Percentiles rank a stretch among this genome's conserved stretches.
Conservation (phyloP, 306 rosid genomes). For the Castanea mollissima region DNA sequence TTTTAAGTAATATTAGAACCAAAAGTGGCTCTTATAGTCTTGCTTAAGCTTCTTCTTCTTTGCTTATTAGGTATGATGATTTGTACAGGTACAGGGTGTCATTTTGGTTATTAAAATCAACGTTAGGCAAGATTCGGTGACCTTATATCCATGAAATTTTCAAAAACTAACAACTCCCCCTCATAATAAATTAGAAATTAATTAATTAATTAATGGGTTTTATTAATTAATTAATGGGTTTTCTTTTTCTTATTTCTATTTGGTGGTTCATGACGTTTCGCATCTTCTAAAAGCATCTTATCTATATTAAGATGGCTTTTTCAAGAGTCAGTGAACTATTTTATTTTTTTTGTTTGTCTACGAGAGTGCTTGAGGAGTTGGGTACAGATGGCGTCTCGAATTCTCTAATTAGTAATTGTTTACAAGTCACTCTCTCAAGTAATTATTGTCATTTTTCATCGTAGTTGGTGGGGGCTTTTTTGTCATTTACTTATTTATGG, state of each 20-base stretch:
- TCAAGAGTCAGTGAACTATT: constrained; percentile 51
- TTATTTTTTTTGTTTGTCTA: constrained; percentile 4
- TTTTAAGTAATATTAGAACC: neutral
- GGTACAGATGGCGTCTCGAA: constrained; percentile 36
- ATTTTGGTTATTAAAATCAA: constrained; percentile 36
- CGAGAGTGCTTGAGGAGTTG: constrained; percentile 19
- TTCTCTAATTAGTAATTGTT: constrained; percentile 20
- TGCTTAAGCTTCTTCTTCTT: constrained; percentile 17
- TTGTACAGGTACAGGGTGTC: constrained; percentile 35
- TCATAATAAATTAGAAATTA: neutral
- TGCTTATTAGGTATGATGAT: constrained; percentile 20
- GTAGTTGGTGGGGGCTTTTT: constrained; percentile 74
- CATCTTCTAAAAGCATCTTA: constrained; percentile 42
- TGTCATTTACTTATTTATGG: constrained; percentile 19
- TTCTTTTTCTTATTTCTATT: neutral
- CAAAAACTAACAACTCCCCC: constrained; percentile 43
- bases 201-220: no score
- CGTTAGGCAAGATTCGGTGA: constrained; percentile 59
- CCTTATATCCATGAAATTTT: constrained; percentile 32
- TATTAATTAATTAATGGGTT: no score
- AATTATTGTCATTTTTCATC: constrained; percentile 38
- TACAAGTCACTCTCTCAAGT: constrained; percentile 35
- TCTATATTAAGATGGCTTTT: constrained; percentile 38
- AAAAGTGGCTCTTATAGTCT: constrained; percentile 7
- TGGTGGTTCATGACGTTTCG: constrained; percentile 37